A percentile compares a stretch with the other conserved stretches of the same genome.
These are phyloP conservation scores for Ogataea siamensis DNA, from an alignment of 805 yeast genomes.

Conservation along the genomic window DNA sequence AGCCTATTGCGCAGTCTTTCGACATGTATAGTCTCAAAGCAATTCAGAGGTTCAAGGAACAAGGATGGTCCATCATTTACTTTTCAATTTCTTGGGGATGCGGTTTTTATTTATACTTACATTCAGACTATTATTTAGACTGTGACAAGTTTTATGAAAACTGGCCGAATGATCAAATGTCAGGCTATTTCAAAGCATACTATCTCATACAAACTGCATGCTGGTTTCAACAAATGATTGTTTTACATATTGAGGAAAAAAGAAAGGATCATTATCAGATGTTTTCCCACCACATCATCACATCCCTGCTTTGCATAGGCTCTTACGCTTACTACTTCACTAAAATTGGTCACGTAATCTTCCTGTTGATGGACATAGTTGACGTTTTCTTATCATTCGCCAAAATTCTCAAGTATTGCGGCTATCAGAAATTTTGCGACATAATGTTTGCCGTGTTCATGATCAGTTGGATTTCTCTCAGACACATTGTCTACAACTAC, in stretches of 20 bases:
- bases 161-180: constrained; percentile 73
- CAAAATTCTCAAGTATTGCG: constrained; percentile 73
- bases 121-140: constrained; percentile 59
- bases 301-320: constrained; percentile 63
- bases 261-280: constrained; percentile 84
- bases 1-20: constrained; percentile 50
- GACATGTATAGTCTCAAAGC: constrained; percentile 51
- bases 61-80: constrained; percentile 72
- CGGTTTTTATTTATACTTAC: constrained; percentile 57
- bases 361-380: constrained; percentile 79
- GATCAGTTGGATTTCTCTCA: constrained; percentile 62
- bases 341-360: constrained; percentile 73
- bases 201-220: constrained; percentile 70
- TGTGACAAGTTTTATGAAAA: constrained; percentile 56
- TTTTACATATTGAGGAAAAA: constrained; percentile 70
- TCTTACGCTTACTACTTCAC: constrained; percentile 72
- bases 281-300: constrained; percentile 86
- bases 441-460: constrained; percentile 64
- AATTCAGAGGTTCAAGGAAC: constrained; percentile 75
- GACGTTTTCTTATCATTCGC: constrained; percentile 73
- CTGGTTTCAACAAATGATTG: constrained; percentile 80
- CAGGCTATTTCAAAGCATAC: constrained; percentile 56
- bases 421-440: constrained; percentile 61
- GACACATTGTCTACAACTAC: constrained; percentile 75
- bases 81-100: constrained; percentile 51